These are phyloP conservation scores for Phytophthora constricta DNA, from an alignment of 352 stramenopile genomes.

Conservation along the genomic window DNA sequence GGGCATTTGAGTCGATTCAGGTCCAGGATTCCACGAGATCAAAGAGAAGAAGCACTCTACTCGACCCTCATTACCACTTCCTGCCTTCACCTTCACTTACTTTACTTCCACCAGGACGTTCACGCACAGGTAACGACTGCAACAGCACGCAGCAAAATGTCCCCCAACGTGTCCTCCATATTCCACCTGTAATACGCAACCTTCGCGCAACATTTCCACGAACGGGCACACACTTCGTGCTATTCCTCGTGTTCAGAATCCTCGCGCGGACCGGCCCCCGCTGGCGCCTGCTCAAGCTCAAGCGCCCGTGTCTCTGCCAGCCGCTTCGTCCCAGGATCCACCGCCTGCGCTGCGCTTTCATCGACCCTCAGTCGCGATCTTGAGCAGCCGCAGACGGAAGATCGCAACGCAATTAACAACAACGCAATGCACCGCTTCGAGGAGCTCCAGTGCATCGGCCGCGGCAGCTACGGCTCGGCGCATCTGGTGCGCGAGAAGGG, in stretches of 20 bases:
- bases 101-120: not conserved
- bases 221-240: not conserved
- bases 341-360: not conserved
- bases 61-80: no score
- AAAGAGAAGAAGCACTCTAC: no score
- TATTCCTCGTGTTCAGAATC: no score
- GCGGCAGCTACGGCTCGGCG: conserved; percentile 79
- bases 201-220: conserved; percentile 3
- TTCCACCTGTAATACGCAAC: not conserved
- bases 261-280: no score
- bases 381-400: conserved; percentile 17
- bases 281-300: no score
- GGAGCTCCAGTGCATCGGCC: conserved; percentile 77
- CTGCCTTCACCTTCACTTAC: not conserved
- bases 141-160: no score
- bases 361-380: conserved; percentile 16
- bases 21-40: no score
- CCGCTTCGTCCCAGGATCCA: no score
- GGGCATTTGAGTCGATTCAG: no score
- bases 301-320: no score
- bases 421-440: conserved; percentile 84
- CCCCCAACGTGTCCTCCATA: no score
- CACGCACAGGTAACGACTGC: not conserved
- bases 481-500: conserved; percentile 61
- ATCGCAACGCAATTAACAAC: not conserved